Base-by-base conservation (phyloP, 192 early-diverging fungal genomes). In the Geranomyces michiganensis region DNA sequence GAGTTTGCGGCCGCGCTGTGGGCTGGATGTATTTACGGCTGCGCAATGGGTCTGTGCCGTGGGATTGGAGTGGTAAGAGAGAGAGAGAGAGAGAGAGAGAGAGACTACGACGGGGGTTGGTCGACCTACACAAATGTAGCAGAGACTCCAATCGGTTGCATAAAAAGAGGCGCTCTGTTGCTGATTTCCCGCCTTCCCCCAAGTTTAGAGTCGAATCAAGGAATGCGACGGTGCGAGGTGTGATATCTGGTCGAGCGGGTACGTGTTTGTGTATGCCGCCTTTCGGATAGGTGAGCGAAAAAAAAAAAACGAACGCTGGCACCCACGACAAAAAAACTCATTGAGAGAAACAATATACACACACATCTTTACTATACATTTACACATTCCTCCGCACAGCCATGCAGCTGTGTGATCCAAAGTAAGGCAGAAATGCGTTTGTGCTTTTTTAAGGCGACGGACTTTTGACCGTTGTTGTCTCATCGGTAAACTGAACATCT, bases 271-370 rank as follows among this genome's bases (percentile, higher is more conserved):
- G 9, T 80, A 80, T 70, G 46, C 70, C 8, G 33, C 78, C 12
- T 83, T 66, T 68, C 73, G 81, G 17, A 19, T 78, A 30, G 74
- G 80, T 82, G n/a, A n/a, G n/a, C n/a, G n/a, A n/a, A n/a, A n/a
- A n/a, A n/a, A n/a, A n/a, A n/a, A n/a, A n/a, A n/a, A n/a, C n/a
- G n/a, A n/a, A n/a, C n/a, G n/a, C n/a, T n/a, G n/a, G n/a, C n/a
- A n/a, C n/a, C n/a, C n/a, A n/a, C n/a, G n/a, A n/a, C n/a, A n/a
- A n/a, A n/a, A n/a, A n/a, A n/a, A n/a, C n/a, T n/a, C n/a, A n/a
- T n/a, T n/a, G n/a, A n/a, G n/a, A n/a, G n/a, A n/a, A n/a, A n/a
- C n/a, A n/a, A n/a, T n/a, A n/a, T n/a, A n/a, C n/a, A n/a, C n/a
- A n/a, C n/a, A n/a, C n/a, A n/a, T n/a, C n/a, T n/a, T n/a, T n/a